Evolutionary conservation across 805 yeast genomes (phyloP), one percentile per base, ranked within the genome.

Genomic region (Candida pseudoglaebosa): DNA sequence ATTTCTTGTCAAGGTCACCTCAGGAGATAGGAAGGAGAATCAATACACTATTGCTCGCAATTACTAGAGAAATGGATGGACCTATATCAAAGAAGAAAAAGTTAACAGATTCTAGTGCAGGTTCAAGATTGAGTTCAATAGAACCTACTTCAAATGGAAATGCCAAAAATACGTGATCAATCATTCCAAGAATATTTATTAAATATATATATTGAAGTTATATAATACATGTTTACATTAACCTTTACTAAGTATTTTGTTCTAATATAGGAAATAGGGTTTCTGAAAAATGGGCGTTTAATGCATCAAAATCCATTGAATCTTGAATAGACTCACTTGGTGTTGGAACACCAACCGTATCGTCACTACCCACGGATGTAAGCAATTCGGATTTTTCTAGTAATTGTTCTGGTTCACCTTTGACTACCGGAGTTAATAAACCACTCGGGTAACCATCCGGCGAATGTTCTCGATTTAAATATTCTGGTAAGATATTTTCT

Each of bases 21-120:
- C 84, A 77, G 50, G 95, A 85, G 45, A 50, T 85, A 24, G 77
- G 82, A 12, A 74, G 90, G 59, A 71, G 95, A 51, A 73, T 80
- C 7, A 80, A 72, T 32, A 82, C 93, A 0, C 62, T 85, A 29
- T 56, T 85, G 32, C 61, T 82, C 17, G 84, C 90, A 2, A 65
- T 85, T 12, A 75, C 85, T 0, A 75, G 86, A 54, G 91, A 84
- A 53, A 73, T 67, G 47, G 90, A 77, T 52, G 83, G 80, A 0
- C 80, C 79, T 9, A 75, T 70, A 34, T 73, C 75, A 0, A 55
- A 66, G 48, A 81, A 75, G 52, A 71, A 78, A 38, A 57, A 54
- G 38, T 47, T 45, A 28, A 52, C 34, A 17, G 46, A 45, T 28
- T 51, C 61, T 4, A 56, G 49, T 34, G 32, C 45, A n/a, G 57